Evolutionary conservation across 2,329 filamentous ascomycete species (phyloP).

Genomic region (Samsoniella hepiali): DNA sequence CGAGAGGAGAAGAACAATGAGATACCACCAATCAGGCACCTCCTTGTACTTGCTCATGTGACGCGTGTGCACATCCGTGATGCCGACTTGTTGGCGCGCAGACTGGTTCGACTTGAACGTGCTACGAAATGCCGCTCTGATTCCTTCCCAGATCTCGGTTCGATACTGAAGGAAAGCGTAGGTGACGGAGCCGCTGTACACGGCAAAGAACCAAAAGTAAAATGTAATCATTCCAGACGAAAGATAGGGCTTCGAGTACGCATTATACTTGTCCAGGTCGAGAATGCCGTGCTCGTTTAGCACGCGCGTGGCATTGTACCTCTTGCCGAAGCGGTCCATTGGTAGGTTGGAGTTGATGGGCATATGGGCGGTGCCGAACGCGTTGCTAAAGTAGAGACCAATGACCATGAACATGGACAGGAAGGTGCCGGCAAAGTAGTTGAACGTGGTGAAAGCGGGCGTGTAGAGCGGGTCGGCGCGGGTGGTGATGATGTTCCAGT

Average conservation of each 20-base stretch:
- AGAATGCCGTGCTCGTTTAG: slow-evolving; percentile 35
- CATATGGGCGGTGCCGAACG: slow-evolving; percentile 36
- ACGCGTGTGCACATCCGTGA: slow-evolving; percentile 41
- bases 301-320: slow-evolving; percentile 38
- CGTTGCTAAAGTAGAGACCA: slow-evolving; percentile 32
- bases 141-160: slow-evolving; percentile 36
- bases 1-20: slow-evolving; percentile 30
- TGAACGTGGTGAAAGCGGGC: slow-evolving; percentile 37
- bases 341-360: slow-evolving; percentile 41
- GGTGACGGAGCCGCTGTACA: slow-evolving; percentile 39
- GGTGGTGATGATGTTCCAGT: slow-evolving; percentile 40
- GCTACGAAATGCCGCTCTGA: slow-evolving; percentile 32
- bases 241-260: slow-evolving; percentile 42
- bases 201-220: slow-evolving; percentile 41
- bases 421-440: slow-evolving; percentile 32
- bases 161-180: slow-evolving; percentile 41
- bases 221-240: slow-evolving; percentile 33
- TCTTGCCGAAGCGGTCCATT: slow-evolving; percentile 37
- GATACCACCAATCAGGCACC: slow-evolving; percentile 48
- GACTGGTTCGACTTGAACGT: slow-evolving; percentile 27
- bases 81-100: slow-evolving; percentile 24
- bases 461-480: slow-evolving; percentile 37
- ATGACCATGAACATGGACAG: slow-evolving; percentile 30
- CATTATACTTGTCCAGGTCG: slow-evolving; percentile 36
- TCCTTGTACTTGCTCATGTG: slow-evolving; percentile 47